Base-by-base conservation (phyloP, 768 basidiomycete genomes). In the Clavaria fumosa region DNA sequence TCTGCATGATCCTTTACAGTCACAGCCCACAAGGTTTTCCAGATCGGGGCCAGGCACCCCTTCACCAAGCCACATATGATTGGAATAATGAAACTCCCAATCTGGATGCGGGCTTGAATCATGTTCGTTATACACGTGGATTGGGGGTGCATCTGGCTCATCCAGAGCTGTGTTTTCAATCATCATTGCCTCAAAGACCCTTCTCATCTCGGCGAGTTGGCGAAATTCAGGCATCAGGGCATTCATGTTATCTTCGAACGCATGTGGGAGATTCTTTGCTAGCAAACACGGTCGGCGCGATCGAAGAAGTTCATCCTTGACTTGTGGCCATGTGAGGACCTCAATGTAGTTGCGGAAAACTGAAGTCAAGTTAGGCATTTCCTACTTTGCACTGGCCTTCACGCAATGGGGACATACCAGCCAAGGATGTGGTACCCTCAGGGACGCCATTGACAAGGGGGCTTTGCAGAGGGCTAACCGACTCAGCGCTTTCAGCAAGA, bases 11-110 rank as follows among this genome's bases (percentile, higher is more conserved):
- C 85, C 86, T 11, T 69, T 55, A 50, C 89, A 95, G 38, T 63
- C 68, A 46, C 89, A 95, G 2, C 85, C 72, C 19, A 64, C 49
- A 31, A 88, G 55, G 18, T 61, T 61, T 23, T 59, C 55, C 14
- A 69, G 48, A 44, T 81, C 74, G 1, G 84, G 78, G 7, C 65
- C 66, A 0, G 77, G 74, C 2, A 90, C 78, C 4, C 62, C 72
- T 9, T 74, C 64, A 2, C 69, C 72, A 42, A 76, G 74, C 67
- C 81, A 80, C 63, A 89, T 73, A 37, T 70, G 58, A 53, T 93
- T 90, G 7, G 81, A 75, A 52, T 93, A 93, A 43, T 77, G 63
- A 48, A 90, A 95, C 48, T 93, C 88, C 72, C 81, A 86, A 18
- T 69, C 70, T 0, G 89, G 88, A 15, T 76, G 70, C 7, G 71